Base-by-base conservation (phyloP, 768 basidiomycete genomes). In the Tylopilus cervinicoccineus region DNA sequence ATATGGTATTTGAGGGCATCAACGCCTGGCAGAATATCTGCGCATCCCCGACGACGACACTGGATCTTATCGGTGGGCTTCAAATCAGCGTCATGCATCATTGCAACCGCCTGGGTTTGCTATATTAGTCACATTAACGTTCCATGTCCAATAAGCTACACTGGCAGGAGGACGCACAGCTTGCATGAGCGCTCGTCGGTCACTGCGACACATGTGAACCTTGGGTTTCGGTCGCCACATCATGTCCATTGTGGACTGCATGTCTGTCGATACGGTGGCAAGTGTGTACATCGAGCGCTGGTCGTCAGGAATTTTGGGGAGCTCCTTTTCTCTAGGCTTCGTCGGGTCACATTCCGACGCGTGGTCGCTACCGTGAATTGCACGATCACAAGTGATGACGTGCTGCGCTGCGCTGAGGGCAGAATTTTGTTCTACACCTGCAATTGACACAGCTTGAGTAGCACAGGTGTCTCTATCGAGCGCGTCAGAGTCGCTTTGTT, bases 1-100 rank as follows among this genome's bases (percentile, higher is more conserved):
- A 80, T 61, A 55, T 80, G 80, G 56, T 69, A 77, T 54, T 72
- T 73, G 41, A 81, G 68, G 17, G 75, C 73, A 52, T 70, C 71
- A 45, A 72, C 67, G 43, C 68, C 65, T 6, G 63, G 60, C 19
- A 81, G 56, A 8, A 69, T 65, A 61, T 78, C 71, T 13, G 54
- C 53, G 57, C 80, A 81, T 26, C 71, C 76, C 28, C 67, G 59
- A 31, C 77, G 72, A 22, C 67, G 69, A 55, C 79, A 81, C 7
- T 61, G 59, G 17, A 81, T 63, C 17, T 38, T 58, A 28, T 70
- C 63, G 9, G 61, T 56, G 37, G 66, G 66, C 19, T 52, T 50
- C 34, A 66, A 51, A 11, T 65, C 66, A 22, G 57, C 66, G 5
- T 49, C 14, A 34, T 49, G 38, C 51, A 67, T 53, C 58, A 70